Base-by-base conservation (phyloP, 179 eudicot species). In the Spinacia oleracea region DNA sequence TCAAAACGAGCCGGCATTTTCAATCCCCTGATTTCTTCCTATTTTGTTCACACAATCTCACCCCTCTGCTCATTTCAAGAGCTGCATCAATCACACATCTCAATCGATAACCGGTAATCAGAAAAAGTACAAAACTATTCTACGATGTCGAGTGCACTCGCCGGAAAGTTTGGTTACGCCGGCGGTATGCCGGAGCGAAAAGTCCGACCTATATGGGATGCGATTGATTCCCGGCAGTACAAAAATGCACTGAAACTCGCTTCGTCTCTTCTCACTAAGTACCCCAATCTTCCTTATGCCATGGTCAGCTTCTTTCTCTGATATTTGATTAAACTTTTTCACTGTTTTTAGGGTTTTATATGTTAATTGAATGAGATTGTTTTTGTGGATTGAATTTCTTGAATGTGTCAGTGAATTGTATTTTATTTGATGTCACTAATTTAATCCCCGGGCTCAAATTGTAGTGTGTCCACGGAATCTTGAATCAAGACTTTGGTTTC, bases 131-230 rank as follows among this genome's bases (percentile, higher is more conserved):
- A 5, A 21, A 38, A 1, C 1, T 0, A 6, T 8, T 42, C 31
- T 27, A 25, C 18, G 32, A 81, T 81, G 79, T 76, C 83, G 80
- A 76, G 38, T 29, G 10, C 80, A 65, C 93, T 92, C 91, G 86
- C 93, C 72, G 88, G 93, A 32, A 95, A 90, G 77, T 83, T 90
- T 23, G 98, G 98, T 1, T 81, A 89, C 78, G 90, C 96, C 81
- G 97, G 98, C 25, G 98, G 98, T 27, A 86, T 95, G 72, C 98
- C 98, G 79, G 98, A 95, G 87, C 89, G 98, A 1, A 83, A 94
- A 32, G 96, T 93, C 42, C 91, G 98, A 20, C 98, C 97, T 38
- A 82, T 95, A 35, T 95, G 98, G 98, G 98, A 95, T 75, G 97
- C 98, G 51, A 88, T 95, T 78, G 98, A 95, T 75, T 86, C 98